A percentile compares a stretch with the other conserved stretches of the same genome.
phyloP scores from a whole-genome alignment of 768 basidiomycete species.

The Suillus cothurnatus region DNA sequence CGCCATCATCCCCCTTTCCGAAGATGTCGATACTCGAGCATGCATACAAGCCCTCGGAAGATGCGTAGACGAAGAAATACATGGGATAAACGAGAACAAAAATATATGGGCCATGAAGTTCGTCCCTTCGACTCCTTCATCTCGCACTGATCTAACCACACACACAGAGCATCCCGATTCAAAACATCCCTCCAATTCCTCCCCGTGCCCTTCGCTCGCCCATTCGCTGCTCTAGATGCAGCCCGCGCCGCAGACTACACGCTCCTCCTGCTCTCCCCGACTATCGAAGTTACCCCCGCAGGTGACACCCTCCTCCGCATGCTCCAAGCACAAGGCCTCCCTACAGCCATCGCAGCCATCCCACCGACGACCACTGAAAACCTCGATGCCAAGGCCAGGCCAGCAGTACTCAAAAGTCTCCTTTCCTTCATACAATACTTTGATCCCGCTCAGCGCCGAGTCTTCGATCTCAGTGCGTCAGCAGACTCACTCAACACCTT shows the following conservation, averaged over 20 bases:
- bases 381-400: constrained; percentile 62
- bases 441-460: constrained; percentile 75
- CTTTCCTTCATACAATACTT: constrained; percentile 96
- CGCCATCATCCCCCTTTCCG: constrained; percentile 81
- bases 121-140: constrained; percentile 20
- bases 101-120: constrained; percentile 68
- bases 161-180: constrained; percentile 77
- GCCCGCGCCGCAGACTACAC: constrained; percentile 91
- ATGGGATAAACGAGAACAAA: constrained; percentile 13
- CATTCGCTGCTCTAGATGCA: constrained; percentile 82
- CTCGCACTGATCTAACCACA: constrained; percentile 4
- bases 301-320: constrained; percentile 88
- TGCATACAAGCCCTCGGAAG: constrained; percentile 60
- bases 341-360: constrained; percentile 77
- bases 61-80: constrained; percentile 47
- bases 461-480: constrained; percentile 69
- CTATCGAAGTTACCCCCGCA: constrained; percentile 79
- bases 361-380: constrained; percentile 49
- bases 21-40: constrained; percentile 56
- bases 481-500: constrained; percentile 74
- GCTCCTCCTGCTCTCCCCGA: constrained; percentile 79
- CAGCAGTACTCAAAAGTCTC: constrained; percentile 80
- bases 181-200: constrained; percentile 91
- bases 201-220: constrained; percentile 66
- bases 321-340: constrained; percentile 89